Evolutionary conservation across 192 early-diverging fungal species (phyloP).

Genomic region (Linnemannia schmuckeri): DNA sequence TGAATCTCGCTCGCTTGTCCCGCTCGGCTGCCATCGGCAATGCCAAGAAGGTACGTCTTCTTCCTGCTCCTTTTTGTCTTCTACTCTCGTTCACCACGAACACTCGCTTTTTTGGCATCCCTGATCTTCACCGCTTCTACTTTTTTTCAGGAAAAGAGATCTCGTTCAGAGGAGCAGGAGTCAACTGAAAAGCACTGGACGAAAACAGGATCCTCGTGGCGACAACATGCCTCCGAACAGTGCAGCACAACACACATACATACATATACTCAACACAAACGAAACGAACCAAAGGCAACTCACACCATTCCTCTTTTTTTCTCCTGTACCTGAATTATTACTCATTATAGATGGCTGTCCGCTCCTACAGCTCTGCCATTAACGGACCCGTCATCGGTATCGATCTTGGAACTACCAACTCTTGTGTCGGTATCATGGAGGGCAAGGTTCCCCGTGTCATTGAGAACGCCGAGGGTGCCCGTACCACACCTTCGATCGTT

Average conservation of each 20-base stretch:
- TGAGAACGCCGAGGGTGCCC: constrained; percentile 96
- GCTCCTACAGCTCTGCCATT: constrained; percentile 60
- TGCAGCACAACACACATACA: neutral
- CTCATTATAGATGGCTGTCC: constrained; percentile 27
- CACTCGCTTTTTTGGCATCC: neutral
- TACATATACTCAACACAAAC: neutral
- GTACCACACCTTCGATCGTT: constrained; percentile 96
- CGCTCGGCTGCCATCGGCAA: constrained; percentile 33
- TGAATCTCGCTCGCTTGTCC: constrained; percentile 55
- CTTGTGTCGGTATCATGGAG: constrained; percentile 98
- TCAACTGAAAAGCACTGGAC: neutral
- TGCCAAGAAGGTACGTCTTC: constrained; percentile 34
- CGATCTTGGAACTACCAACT: constrained; percentile 99
- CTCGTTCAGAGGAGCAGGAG: constrained; percentile 14
- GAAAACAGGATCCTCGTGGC: neutral
- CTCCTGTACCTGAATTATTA: neutral
- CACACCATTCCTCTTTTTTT: neutral
- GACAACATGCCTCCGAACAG: neutral
- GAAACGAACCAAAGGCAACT: neutral
- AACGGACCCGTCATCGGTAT: constrained; percentile 95
- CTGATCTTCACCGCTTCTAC: constrained; percentile 9
- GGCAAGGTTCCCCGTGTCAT: constrained; percentile 97
- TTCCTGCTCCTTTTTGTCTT: neutral
- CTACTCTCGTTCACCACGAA: neutral
- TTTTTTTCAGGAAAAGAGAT: constrained; percentile 6